These are phyloP conservation scores for Trichosporon coremiiforme DNA, from an alignment of 1,284 basidiomycete species.

Conservation along the genomic window DNA sequence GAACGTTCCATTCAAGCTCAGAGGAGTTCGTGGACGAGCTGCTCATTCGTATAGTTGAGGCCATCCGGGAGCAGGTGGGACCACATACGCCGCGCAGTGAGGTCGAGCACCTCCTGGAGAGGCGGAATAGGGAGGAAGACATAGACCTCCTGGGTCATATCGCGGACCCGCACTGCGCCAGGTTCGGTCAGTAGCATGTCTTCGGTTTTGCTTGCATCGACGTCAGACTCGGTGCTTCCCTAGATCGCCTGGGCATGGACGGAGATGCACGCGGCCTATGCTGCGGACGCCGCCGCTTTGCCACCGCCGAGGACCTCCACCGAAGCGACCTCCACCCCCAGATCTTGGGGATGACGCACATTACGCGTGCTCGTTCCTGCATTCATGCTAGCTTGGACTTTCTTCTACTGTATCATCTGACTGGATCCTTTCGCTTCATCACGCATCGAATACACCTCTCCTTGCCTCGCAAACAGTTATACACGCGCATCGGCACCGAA, in stretches of 20 bases:
- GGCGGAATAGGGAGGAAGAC: neutral
- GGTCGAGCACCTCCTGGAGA: neutral
- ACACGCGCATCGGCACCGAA: too few species aligned
- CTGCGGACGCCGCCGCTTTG: neutral
- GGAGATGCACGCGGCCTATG: neutral
- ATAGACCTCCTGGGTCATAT: neutral
- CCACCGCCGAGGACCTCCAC: conserved; percentile 2
- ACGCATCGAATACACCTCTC: neutral
- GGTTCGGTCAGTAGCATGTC: neutral
- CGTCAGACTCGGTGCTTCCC: neutral
- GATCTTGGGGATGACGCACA: neutral
- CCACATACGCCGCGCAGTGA: neutral
- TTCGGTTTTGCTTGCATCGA: neutral
- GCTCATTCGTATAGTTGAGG: neutral
- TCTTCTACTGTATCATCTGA: too few species aligned
- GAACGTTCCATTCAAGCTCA: neutral
- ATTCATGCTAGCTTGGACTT: neutral
- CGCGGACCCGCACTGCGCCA: neutral
- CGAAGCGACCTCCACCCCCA: neutral
- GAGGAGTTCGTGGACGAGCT: conserved; percentile 15
- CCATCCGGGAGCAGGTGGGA: neutral
- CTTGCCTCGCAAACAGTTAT: too few species aligned
- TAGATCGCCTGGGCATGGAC: too few species aligned
- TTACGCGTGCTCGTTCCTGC: conserved; percentile 16
- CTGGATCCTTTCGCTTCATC: too few species aligned